Base-by-base conservation (phyloP, 2,329 filamentous ascomycete species). In the Claviceps sp. region DNA sequence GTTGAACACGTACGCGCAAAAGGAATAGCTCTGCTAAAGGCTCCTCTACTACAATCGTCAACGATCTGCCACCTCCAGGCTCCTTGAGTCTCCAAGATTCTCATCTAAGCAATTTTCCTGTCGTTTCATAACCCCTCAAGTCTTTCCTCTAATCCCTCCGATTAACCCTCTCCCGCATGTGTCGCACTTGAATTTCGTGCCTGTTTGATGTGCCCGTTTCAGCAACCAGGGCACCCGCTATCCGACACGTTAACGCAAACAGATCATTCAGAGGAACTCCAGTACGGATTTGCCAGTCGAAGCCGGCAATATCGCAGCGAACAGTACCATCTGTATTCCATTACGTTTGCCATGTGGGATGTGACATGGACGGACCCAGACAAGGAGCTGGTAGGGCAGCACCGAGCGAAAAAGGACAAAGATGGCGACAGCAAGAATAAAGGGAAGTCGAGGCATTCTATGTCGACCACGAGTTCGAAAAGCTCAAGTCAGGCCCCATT, bases 301-400 rank as follows among this genome's bases (percentile, higher is more conserved):
- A 40, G 41, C 42, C 46, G 20, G 47, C 16, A n/a, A 36, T 18
- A 13, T 14, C 45, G 9, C 52, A 51, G 34, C 16, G 34, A 46
- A 16, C 24, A 13, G 13, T 34, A 24, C 34, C 22, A 20, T 45
- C 14, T n/a, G n/a, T 43, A 14, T 18, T 36, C 42, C 42, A 6
- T 16, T 34, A 11, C 22, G 36, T 52, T 47, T 62, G 52, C 48
- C 45, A 81, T 81, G 78, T 81, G 78, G 60, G 76, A 80, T 60
- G 73, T 81, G 36, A 65, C 77, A 47, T 81, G 78, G 78, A 76
- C 75, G 4, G 77, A 80, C 52, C 74, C 73, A 22, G 67, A 75
- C 48, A 66, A 70, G 53, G 74, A 81, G 63, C 68, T 72, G 8
- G 70, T 79, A 16, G 75, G 76, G 2, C 73, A 81, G 60, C 70